Evolutionary conservation across 257 asterid genomes (phyloP), one percentile per base, ranked within the genome.

Genomic region (Agastache rugosa): DNA sequence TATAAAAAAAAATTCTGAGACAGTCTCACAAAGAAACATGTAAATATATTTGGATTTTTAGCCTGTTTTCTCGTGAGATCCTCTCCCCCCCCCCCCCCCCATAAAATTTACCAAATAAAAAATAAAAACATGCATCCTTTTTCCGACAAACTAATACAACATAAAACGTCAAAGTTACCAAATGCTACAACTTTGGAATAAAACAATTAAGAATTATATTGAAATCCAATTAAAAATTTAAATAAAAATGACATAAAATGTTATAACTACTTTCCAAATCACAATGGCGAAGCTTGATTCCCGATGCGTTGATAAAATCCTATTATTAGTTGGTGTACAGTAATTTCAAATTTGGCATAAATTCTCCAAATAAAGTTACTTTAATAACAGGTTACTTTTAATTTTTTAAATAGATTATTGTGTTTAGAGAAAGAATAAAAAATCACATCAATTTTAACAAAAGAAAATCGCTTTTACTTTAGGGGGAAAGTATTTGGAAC

Each of bases 381-480:
- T 82, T 72, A 42, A 27, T 41, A 64, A 34, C n/a, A 63, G 29
- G 63, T 73, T 54, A 37, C 67, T 59, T 63, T 69, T 22, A 48
- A 31, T 23, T 60, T 59, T 63, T 39, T 8, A 42, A 42, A 34
- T 60, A 69, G 72, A 29, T 62, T 31, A 64, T 51, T 41, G 48
- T 71, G 41, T 47, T 67, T 67, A 16, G 23, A 1, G 8, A 67
- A 25, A 37, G 41, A 66, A 76, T 63, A 64, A 45, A 71, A 69
- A 59, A 45, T 60, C 29, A 31, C 62, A 58, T 68, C 37, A 23
- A 48, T 61, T 47, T 63, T 53, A n/a, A 55, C 48, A 56, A 75
- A 71, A 73, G 60, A 63, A 19, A 63, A 62, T 23, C 35, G 58
- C 82, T 78, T 83, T 78, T 69, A 11, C 80, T 79, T 79, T 82